phyloP scores from a whole-genome alignment of 352 stramenopile species.

The Globisporangium perplexum region DNA sequence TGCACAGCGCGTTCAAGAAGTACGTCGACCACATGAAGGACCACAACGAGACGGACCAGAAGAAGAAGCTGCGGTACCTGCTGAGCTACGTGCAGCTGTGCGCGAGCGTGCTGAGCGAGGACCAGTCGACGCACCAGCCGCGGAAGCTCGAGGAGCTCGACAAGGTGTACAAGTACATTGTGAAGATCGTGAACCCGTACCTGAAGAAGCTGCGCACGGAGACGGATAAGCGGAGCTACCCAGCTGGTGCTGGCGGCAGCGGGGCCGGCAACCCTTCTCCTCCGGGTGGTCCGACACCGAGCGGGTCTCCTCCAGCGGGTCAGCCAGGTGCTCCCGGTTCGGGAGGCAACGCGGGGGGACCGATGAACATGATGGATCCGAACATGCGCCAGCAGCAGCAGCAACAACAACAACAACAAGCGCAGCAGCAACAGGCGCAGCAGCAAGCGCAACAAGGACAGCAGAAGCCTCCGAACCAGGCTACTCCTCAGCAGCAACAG shows the following conservation, averaged over 20 bases:
- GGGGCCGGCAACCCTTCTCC: slow-evolving; percentile 2
- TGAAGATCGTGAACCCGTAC: slow-evolving; percentile 85
- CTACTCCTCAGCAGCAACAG: slow-evolving; percentile 30
- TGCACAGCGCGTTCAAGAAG: slow-evolving; percentile 84
- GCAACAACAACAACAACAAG: no score
- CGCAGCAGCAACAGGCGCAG: slow-evolving; percentile 21
- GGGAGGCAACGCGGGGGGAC: slow-evolving; percentile 9
- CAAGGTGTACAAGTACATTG: slow-evolving; percentile 89
- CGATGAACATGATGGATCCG: slow-evolving; percentile 21
- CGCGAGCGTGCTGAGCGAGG: slow-evolving; percentile 69
- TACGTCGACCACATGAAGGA: slow-evolving; percentile 87
- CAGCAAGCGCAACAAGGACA: slow-evolving; percentile 15
- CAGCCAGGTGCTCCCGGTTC: slow-evolving; percentile 1
- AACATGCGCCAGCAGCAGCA: slow-evolving; percentile 27
- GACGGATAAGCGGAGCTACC: slow-evolving; percentile 60
- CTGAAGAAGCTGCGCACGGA: slow-evolving; percentile 82
- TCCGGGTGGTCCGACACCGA: neutral
- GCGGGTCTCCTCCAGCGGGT: slow-evolving; percentile 5
- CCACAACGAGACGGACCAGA: slow-evolving; percentile 82
- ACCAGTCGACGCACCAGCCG: slow-evolving; percentile 59
- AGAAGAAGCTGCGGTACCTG: slow-evolving; percentile 82
- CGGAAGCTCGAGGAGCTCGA: slow-evolving; percentile 81
- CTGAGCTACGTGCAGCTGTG: slow-evolving; percentile 81
- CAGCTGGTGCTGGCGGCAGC: slow-evolving; percentile 14
- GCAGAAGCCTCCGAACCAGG: slow-evolving; percentile 12